Evolutionary conservation across 805 yeast genomes (phyloP).

Genomic region (Pichia cephalocereana): DNA sequence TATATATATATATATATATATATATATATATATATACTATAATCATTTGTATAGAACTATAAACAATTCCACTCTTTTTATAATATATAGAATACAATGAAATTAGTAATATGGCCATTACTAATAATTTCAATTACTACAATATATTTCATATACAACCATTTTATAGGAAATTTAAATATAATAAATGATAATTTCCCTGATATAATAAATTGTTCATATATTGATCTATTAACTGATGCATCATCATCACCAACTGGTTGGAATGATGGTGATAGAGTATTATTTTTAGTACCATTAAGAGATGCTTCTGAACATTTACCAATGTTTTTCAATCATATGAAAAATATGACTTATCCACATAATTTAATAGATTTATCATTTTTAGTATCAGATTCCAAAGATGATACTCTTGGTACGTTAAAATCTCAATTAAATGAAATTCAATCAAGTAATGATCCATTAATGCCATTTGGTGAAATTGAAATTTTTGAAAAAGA

Average conservation of each 20-base stretch:
- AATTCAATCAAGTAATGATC: constrained; percentile 59
- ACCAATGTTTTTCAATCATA: constrained; percentile 52
- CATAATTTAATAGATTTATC: constrained; percentile 52
- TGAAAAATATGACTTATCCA: constrained; percentile 49
- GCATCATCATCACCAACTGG: constrained; percentile 35
- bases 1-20: too few species aligned
- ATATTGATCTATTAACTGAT: constrained; percentile 34
- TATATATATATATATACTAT: too few species aligned
- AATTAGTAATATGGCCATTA: too few species aligned
- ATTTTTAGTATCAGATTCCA: constrained; percentile 82
- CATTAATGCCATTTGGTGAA: constrained; percentile 61
- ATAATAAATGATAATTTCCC: background rate
- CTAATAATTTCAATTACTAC: background rate
- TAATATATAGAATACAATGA: too few species aligned
- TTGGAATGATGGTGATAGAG: constrained; percentile 45
- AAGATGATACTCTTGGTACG: constrained; percentile 75
- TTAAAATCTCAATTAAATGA: constrained; percentile 44
- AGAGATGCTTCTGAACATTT: constrained; percentile 53
- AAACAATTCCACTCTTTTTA: too few species aligned
- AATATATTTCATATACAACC: too few species aligned
- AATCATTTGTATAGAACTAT: too few species aligned
- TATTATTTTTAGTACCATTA: constrained; percentile 47
- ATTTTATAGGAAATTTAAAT: too few species aligned
- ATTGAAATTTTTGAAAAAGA: constrained; percentile 87
- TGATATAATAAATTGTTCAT: background rate